Conservation (phyloP, 1,139 yeast species). For the Diutina scorzettiae region DNA sequence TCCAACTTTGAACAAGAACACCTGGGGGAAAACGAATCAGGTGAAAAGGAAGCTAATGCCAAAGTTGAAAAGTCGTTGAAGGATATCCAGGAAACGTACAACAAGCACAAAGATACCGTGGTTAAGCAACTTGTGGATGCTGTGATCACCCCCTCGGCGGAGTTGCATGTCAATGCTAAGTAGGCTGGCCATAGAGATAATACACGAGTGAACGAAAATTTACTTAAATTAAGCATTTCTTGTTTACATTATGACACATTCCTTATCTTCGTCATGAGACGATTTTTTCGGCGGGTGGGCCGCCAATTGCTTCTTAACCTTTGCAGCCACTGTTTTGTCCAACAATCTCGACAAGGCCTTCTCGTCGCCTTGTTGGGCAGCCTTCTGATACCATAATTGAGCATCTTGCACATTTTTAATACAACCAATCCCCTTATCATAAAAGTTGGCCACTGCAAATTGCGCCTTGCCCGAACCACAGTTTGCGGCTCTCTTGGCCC, state of each 20-base stretch:
- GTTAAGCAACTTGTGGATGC: constrained; percentile 71
- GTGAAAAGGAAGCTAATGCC: constrained; percentile 63
- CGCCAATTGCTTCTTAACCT: constrained; percentile 19
- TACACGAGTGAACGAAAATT: not conserved
- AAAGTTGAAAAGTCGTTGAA: constrained; percentile 47
- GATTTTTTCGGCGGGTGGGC: constrained; percentile 12
- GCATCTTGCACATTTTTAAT: constrained; percentile 45
- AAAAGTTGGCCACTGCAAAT: constrained; percentile 74
- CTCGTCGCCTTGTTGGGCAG: constrained; percentile 64
- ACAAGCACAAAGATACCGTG: constrained; percentile 53
- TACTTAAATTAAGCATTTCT: too few species aligned
- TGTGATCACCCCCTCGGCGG: constrained; percentile 68
- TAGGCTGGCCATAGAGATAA: not conserved
- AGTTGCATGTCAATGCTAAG: constrained; percentile 66
- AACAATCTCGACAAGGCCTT: constrained; percentile 38
- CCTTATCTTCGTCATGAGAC: constrained; percentile 27
- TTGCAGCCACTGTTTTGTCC: constrained; percentile 22
- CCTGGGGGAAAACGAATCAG: constrained; percentile 52
- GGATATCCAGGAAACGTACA: constrained; percentile 50
- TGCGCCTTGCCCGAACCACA: constrained; percentile 73
- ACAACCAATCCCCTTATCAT: constrained; percentile 84
- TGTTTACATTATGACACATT: constrained; percentile 24
- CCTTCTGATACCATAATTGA: constrained; percentile 62
- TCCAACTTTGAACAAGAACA: constrained; percentile 57
- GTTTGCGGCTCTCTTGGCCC: constrained; percentile 85